Base-by-base conservation (phyloP, 768 basidiomycete species). In the Pleurotus djamor region DNA sequence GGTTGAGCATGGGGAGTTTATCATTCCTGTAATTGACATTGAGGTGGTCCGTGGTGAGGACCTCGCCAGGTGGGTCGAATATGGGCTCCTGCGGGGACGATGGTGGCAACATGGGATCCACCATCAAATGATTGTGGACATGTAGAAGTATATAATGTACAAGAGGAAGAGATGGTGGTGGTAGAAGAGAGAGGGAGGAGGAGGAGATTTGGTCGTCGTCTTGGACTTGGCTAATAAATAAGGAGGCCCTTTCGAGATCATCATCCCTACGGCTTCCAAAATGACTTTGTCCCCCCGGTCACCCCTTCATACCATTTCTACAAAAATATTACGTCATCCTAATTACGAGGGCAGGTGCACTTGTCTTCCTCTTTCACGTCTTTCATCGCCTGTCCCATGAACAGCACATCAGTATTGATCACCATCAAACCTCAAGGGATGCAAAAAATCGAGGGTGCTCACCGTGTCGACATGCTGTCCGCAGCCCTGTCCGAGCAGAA, bases 1-100 rank as follows among this genome's bases (percentile, higher is more conserved):
- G 91, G 76, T 98, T 98, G 64, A 97, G 72, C 75, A 87, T 83
- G 45, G 78, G 73, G 65, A 68, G 52, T 60, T 74, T 74, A 41
- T 72, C 71, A 56, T 74, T 76, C 62, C 75, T 69, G 60, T 74
- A 71, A 57, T 50, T 52, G 12, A 44, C 59, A 57, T 74, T 67
- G 52, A 83, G 70, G 48, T 74, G 68, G 59, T 76, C 71, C 13
- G 84, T 83, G 63, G 83, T 84, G 58, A 77, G 76, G 59, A 84
- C 84, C 58, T 72, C 75, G 52, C 72, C 78, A 37, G 66, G 64
- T 10, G 79, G 75, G 68, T 79, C 74, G 67, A 74, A 74, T 59
- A 59, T 64, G 61, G 47, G 8, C 17, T 59, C 37, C 14, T 28
- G 54, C 61, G 67, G 59, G 71, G 48, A 16, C 64, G 67, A 57